A percentile compares a stretch with the other conserved stretches of the same genome.
Evolutionary conservation across 2,329 filamentous ascomycete species (phyloP).

Genomic region (Epichloe festucae): DNA sequence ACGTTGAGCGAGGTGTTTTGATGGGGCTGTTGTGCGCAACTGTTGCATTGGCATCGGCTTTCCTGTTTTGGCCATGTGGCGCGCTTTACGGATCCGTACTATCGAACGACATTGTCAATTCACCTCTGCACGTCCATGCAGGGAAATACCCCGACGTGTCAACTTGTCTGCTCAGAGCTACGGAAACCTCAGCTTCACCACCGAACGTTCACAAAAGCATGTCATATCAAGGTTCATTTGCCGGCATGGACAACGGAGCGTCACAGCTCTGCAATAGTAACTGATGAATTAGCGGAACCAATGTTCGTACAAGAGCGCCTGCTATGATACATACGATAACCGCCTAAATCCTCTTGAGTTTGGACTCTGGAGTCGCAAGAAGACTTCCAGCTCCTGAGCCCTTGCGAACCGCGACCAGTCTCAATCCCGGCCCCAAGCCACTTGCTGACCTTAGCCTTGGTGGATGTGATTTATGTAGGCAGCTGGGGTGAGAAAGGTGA

Average conservation of each 20-base stretch:
- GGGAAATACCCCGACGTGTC: background rate
- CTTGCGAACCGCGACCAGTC: no score
- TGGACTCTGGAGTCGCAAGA: no score
- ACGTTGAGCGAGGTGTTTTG: background rate
- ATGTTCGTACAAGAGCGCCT: no score
- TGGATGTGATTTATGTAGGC: constrained; percentile 6
- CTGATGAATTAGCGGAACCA: no score
- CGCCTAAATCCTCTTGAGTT: no score
- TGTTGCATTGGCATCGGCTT: constrained; percentile 1
- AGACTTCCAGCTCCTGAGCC: no score
- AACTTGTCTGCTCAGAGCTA: background rate
- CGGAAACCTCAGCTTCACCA: background rate
- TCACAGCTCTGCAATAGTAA: no score
- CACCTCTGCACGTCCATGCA: background rate
- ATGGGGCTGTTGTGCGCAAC: background rate
- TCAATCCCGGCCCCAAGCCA: constrained; percentile 10
- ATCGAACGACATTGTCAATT: background rate
- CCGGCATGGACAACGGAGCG: no score
- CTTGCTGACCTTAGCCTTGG: constrained; percentile 12
- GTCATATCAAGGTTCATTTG: background rate
- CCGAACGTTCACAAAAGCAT: no score
- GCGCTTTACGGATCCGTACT: background rate
- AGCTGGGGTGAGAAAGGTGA: constrained; percentile 8
- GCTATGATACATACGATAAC: no score
- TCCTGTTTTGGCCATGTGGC: background rate